These are phyloP conservation scores for Beauveria medogensis DNA, from an alignment of 2,329 filamentous ascomycete genomes.

Conservation along the genomic window DNA sequence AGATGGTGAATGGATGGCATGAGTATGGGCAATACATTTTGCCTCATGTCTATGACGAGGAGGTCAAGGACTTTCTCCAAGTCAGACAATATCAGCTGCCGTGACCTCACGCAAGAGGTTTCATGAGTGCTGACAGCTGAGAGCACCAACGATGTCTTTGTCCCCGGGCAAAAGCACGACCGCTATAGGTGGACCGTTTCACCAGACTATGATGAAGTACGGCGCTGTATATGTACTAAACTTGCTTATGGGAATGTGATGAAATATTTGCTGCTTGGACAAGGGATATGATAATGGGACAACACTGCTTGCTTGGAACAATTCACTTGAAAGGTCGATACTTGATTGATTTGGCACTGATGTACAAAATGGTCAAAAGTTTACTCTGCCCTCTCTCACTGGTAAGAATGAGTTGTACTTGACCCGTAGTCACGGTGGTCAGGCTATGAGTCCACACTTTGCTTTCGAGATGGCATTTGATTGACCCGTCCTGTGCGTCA, in stretches of 20 bases:
- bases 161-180: background rate
- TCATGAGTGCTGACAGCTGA: background rate
- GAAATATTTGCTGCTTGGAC: background rate
- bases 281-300: background rate
- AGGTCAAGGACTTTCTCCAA: background rate
- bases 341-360: background rate
- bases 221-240: background rate
- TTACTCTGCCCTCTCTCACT: no score
- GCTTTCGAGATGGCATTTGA: no score
- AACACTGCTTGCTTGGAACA: background rate
- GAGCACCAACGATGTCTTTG: background rate
- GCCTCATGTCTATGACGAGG: slow-evolving; percentile 5
- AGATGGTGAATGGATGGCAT: slow-evolving; percentile 5
- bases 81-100: background rate
- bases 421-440: no score
- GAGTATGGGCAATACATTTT: slow-evolving; percentile 5
- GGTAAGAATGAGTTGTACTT: no score
- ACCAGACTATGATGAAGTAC: background rate
- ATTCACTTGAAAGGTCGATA: background rate
- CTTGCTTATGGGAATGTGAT: background rate
- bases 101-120: background rate
- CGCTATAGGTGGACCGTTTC: background rate
- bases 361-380: background rate
- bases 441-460: no score
- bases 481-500: no score